A percentile compares a stretch with the other conserved stretches of the same genome.
phyloP scores from a whole-genome alignment of 2,329 filamentous ascomycete species.

The Pochonia chlamydosporia region DNA sequence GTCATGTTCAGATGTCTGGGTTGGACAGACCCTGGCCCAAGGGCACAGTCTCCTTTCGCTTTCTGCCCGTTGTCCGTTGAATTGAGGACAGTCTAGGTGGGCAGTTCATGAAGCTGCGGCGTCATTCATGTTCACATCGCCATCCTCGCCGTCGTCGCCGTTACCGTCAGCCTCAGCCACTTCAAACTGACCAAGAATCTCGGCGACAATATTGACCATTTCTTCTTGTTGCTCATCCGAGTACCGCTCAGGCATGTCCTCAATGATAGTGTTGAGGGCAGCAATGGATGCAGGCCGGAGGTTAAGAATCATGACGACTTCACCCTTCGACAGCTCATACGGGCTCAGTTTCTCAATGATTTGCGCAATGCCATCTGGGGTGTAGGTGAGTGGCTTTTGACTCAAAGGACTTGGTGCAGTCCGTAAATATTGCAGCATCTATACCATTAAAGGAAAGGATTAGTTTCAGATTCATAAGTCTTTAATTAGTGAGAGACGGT shows the following conservation, averaged over 20 bases:
- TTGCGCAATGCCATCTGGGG: conserved; percentile 41
- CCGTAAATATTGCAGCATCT: conserved; percentile 58
- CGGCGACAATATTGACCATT: conserved; percentile 50
- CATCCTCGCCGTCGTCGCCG: conserved; percentile 26
- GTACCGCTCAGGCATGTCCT: conserved; percentile 59
- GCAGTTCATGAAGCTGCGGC: conserved; percentile 18
- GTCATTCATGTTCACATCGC: conserved; percentile 32
- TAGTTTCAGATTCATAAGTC: too few species aligned
- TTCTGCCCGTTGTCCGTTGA: background rate
- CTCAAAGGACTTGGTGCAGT: conserved; percentile 50
- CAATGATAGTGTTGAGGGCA: conserved; percentile 56
- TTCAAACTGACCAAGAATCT: conserved; percentile 50
- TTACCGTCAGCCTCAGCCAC: conserved; percentile 17
- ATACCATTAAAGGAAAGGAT: background rate
- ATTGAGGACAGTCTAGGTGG: background rate
- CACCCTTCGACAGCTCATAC: conserved; percentile 60
- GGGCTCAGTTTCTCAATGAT: conserved; percentile 50
- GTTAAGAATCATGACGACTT: conserved; percentile 64
- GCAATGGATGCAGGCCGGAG: conserved; percentile 52
- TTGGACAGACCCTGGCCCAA: too few species aligned
- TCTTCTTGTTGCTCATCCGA: conserved; percentile 51
- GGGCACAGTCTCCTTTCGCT: too few species aligned
- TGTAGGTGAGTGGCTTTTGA: conserved; percentile 48
- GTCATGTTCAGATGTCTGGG: too few species aligned
- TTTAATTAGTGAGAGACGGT: too few species aligned